Conservation (phyloP, 1,284 basidiomycete species). For the Malassezia slooffiae region DNA sequence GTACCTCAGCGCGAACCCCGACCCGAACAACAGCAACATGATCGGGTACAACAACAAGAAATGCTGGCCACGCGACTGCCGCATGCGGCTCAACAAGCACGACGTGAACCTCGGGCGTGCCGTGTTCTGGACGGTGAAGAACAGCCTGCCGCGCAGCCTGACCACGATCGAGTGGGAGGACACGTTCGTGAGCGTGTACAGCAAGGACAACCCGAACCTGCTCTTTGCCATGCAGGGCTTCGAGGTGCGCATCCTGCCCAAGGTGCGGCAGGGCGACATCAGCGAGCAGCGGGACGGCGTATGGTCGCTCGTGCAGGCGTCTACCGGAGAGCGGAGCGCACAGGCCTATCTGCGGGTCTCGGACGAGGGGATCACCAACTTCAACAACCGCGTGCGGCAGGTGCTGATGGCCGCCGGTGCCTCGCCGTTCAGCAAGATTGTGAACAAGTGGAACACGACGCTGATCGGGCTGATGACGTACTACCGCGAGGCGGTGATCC, state of each 20-base stretch:
- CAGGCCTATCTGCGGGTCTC: conserved; percentile 96
- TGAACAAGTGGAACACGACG: conserved; percentile 98
- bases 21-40: conserved; percentile 96
- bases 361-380: conserved; percentile 65
- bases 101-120: conserved; percentile 97
- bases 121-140: conserved; percentile 99
- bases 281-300: conserved; percentile 96
- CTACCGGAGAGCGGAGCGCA: conserved; percentile 90
- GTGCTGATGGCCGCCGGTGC: conserved; percentile 98
- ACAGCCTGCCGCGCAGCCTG: conserved; percentile 83
- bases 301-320: conserved; percentile 88
- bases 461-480: conserved; percentile 64
- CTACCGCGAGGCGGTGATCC: conserved; percentile 96
- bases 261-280: conserved; percentile 83
- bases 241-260: conserved; percentile 90
- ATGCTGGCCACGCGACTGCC: conserved; percentile 97
- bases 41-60: conserved; percentile 99
- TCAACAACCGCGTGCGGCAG: conserved; percentile 61
- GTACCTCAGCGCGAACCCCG: conserved; percentile 88
- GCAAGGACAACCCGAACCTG: conserved; percentile 92
- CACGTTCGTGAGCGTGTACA: conserved; percentile 60
- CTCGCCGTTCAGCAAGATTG: conserved; percentile 97
- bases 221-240: conserved; percentile 98
- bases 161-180: conserved; percentile 89
- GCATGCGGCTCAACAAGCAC: conserved; percentile 98